Percentiles rank a stretch among this genome's conserved stretches.
Conservation (phyloP, 228 moss, liverwort and hornwort genomes). For the Sphagnum magellanicum region DNA sequence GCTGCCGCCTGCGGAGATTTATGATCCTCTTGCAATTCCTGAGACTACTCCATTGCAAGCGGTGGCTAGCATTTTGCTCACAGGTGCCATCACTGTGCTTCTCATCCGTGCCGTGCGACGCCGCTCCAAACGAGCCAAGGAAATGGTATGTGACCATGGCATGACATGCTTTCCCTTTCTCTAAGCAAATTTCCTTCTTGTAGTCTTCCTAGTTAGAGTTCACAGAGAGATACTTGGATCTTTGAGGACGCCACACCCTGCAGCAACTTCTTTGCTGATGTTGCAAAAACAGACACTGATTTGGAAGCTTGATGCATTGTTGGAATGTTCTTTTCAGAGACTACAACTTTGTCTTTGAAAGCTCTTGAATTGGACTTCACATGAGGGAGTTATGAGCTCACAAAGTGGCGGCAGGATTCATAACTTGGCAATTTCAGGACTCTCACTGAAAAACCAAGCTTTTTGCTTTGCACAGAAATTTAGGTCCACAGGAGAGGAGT, state of each 20-base stretch:
- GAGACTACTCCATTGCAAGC: constrained; percentile 73
- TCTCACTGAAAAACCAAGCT: background rate
- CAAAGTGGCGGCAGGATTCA: background rate
- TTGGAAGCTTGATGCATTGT: too few relatives aligned
- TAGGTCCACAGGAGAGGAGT: constrained; percentile 60
- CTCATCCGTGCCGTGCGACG: constrained; percentile 60
- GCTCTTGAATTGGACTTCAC: too few relatives aligned
- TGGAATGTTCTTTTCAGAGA: too few relatives aligned
- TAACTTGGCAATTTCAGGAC: too few relatives aligned
- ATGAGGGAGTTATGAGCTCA: too few relatives aligned
- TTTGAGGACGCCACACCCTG: background rate
- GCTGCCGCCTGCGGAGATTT: constrained; percentile 6
- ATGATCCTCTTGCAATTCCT: constrained; percentile 69
- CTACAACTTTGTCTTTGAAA: too few relatives aligned
- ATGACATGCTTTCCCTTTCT: too few relatives aligned
- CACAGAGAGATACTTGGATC: background rate
- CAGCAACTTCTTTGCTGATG: background rate
- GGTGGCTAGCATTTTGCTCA: constrained; percentile 73
- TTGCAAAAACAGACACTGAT: background rate
- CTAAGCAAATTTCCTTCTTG: background rate
- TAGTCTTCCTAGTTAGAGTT: background rate
- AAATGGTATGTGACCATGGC: constrained; percentile 21
- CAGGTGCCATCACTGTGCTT: constrained; percentile 69
- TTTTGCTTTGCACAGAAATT: constrained; percentile 34
- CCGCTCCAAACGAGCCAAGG: constrained; percentile 67